Evolutionary conservation across 2,329 filamentous ascomycete species (phyloP).

Genomic region (Metarhizium sp.): DNA sequence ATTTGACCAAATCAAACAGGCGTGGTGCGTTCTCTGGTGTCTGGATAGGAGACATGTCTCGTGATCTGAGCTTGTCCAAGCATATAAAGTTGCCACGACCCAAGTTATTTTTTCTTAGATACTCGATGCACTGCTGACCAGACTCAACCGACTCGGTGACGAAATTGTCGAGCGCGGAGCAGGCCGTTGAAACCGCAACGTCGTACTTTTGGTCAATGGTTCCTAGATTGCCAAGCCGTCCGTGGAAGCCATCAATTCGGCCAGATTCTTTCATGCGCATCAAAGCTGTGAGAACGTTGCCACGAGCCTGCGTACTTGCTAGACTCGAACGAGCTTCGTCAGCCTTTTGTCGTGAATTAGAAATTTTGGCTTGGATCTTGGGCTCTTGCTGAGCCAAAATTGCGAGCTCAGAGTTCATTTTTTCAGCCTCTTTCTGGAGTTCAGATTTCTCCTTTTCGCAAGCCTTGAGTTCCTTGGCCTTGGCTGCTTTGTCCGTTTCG

Average conservation of each 20-base stretch:
- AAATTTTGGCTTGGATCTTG: conserved; percentile 73
- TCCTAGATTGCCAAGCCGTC: conserved; percentile 85
- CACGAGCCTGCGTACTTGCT: conserved; percentile 81
- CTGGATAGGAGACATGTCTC: conserved; percentile 69
- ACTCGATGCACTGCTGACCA: conserved; percentile 96
- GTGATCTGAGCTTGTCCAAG: conserved; percentile 72
- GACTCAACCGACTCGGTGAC: conserved; percentile 94
- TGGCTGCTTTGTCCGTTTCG: conserved; percentile 60
- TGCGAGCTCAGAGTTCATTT: conserved; percentile 62
- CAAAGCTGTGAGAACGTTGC: conserved; percentile 81
- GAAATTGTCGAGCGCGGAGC: conserved; percentile 84
- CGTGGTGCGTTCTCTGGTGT: conserved; percentile 90
- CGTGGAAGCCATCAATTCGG: conserved; percentile 94
- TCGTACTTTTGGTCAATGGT: conserved; percentile 92
- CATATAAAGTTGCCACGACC: conserved; percentile 96
- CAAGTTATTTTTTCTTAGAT: conserved; percentile 93
- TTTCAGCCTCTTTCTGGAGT: conserved; percentile 65
- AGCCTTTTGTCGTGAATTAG: conserved; percentile 83
- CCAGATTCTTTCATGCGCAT: conserved; percentile 95
- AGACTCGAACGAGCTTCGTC: conserved; percentile 91
- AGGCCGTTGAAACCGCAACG: conserved; percentile 96
- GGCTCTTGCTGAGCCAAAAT: conserved; percentile 71
- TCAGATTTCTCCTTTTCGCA: conserved; percentile 63
- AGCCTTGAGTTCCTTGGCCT: conserved; percentile 64
- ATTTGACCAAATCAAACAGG: conserved; percentile 83